Conservation (phyloP, 192 early-diverging fungal genomes). For the Linnemannia hyalina region DNA sequence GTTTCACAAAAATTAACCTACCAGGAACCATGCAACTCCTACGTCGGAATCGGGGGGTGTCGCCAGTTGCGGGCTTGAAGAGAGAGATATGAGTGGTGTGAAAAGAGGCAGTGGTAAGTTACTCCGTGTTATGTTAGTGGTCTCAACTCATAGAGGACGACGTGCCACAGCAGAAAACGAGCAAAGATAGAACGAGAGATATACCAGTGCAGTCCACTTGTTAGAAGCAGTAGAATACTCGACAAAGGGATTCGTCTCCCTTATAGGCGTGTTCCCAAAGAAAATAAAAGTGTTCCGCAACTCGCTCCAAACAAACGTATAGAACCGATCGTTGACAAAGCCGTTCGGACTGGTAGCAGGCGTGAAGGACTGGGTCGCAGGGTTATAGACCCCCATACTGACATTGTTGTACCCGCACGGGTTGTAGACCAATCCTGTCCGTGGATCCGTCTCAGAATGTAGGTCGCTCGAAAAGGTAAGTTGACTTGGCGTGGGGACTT, state of each 20-base stretch:
- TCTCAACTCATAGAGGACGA: neutral
- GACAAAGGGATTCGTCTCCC: too few species aligned
- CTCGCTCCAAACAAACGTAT: too few species aligned
- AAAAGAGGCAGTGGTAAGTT: too few species aligned
- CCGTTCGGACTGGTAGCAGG: neutral
- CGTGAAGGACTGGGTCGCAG: neutral
- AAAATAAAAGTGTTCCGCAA: neutral
- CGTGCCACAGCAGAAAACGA: neutral
- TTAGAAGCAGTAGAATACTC: too few species aligned
- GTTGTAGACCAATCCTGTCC: conserved; percentile 25
- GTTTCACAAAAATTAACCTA: neutral
- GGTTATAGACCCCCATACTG: neutral
- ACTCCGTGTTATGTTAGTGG: too few species aligned
- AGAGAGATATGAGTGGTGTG: neutral
- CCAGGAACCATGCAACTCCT: conserved; percentile 8
- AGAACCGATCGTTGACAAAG: neutral
- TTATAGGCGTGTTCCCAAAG: neutral
- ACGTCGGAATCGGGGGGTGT: neutral
- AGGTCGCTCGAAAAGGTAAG: neutral
- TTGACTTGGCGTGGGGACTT: too few species aligned
- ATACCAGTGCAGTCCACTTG: too few species aligned
- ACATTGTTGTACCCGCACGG: conserved; percentile 23
- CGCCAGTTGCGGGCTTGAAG: neutral
- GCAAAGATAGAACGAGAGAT: neutral
- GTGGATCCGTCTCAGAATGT: conserved; percentile 20